Percentiles rank a stretch among this genome's conserved stretches.
These are phyloP conservation scores for Fonsecaea monophora DNA, from an alignment of 2,329 filamentous ascomycete species.

Conservation along the genomic window DNA sequence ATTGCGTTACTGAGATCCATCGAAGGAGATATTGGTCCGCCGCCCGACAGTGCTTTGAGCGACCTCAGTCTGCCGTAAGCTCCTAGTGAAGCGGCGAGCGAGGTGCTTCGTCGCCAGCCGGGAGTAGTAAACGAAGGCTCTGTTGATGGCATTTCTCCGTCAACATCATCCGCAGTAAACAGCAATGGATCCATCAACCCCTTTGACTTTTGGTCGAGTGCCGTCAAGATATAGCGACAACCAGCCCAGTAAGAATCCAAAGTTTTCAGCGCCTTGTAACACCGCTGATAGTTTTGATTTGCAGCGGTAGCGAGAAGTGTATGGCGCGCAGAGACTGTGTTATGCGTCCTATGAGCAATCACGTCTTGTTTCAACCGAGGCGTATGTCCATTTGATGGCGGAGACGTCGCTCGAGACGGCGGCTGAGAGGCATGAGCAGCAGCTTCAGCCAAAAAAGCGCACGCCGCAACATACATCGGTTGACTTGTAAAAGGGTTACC, in stretches of 20 bases:
- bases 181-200: slow-evolving; percentile 78
- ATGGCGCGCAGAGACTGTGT: slow-evolving; percentile 62
- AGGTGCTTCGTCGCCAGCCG: slow-evolving; percentile 54
- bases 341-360: slow-evolving; percentile 21
- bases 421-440: slow-evolving; percentile 71
- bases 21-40: slow-evolving; percentile 48
- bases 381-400: slow-evolving; percentile 45
- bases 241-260: slow-evolving; percentile 87
- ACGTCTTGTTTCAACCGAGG: slow-evolving; percentile 15
- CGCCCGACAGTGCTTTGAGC: slow-evolving; percentile 41
- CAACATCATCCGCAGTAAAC: slow-evolving; percentile 76
- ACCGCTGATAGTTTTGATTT: slow-evolving; percentile 85
- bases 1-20: slow-evolving; percentile 66
- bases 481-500: slow-evolving; percentile 90
- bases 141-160: slow-evolving; percentile 64
- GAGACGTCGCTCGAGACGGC: slow-evolving; percentile 66
- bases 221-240: slow-evolving; percentile 83
- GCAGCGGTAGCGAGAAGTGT: slow-evolving; percentile 79
- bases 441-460: slow-evolving; percentile 85
- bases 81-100: slow-evolving; percentile 44
- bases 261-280: slow-evolving; percentile 81
- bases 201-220: slow-evolving; percentile 84
- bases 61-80: slow-evolving; percentile 25
- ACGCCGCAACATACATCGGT: slow-evolving; percentile 89
- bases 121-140: slow-evolving; percentile 59